Evolutionary conservation across 768 basidiomycete genomes (phyloP).

Genomic region (Kwoniella newhampshirensis): DNA sequence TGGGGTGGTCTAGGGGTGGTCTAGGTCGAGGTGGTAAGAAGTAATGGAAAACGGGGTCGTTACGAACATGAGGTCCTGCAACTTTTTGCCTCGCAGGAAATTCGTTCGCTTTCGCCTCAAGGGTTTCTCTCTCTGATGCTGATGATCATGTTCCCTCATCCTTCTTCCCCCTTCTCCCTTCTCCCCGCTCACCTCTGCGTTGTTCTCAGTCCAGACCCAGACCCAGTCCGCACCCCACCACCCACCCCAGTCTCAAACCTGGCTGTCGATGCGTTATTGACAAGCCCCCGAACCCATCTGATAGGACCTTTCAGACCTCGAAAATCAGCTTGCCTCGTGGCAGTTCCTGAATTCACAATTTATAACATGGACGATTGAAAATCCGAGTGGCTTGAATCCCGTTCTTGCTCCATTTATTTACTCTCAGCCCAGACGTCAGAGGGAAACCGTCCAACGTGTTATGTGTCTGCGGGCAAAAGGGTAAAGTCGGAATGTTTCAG

Average conservation of each 20-base stretch:
- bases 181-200: too few species aligned
- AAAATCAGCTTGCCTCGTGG: constrained; percentile 12
- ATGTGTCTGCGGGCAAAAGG: neutral
- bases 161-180: too few species aligned
- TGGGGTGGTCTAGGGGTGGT: too few species aligned
- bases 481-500: neutral
- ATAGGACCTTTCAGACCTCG: constrained; percentile 1
- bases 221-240: neutral
- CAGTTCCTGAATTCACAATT: constrained; percentile 8
- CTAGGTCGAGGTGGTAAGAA: too few species aligned
- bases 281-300: constrained; percentile 14
- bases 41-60: too few species aligned
- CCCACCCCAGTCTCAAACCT: constrained; percentile 13
- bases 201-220: neutral
- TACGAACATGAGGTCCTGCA: too few species aligned
- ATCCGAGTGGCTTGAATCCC: neutral
- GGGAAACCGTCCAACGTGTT: neutral
- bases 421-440: constrained; percentile 11
- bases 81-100: too few species aligned
- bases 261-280: neutral
- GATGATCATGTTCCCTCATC: too few species aligned
- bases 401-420: too few species aligned
- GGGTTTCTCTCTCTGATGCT: too few species aligned
- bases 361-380: too few species aligned
- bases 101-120: too few species aligned